Evolutionary conservation across 208 protist species (phyloP).

Genomic region (Endotrypanum monterogeii): DNA sequence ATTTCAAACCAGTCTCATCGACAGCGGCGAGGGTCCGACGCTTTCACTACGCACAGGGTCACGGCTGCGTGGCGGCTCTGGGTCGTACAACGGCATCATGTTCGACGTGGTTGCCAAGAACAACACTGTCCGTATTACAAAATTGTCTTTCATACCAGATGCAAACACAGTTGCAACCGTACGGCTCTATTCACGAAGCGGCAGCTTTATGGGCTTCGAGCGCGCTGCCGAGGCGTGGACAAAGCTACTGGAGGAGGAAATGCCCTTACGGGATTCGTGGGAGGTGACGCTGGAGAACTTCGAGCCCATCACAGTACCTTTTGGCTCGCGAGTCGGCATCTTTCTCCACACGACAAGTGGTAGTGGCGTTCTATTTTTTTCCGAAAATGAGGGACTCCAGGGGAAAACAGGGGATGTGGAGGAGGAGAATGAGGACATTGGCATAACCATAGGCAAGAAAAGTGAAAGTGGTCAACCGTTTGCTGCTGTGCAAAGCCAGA

Average conservation of each 20-base stretch:
- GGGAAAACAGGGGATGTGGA: slow-evolving; percentile 69
- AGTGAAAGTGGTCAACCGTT: slow-evolving; percentile 77
- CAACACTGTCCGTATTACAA: slow-evolving; percentile 64
- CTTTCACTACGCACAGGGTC: slow-evolving; percentile 62
- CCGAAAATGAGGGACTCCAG: slow-evolving; percentile 75
- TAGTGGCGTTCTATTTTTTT: slow-evolving; percentile 84
- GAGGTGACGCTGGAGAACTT: slow-evolving; percentile 71
- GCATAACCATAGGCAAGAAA: slow-evolving; percentile 88
- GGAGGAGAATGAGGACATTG: slow-evolving; percentile 84
- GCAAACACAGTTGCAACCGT: slow-evolving; percentile 63
- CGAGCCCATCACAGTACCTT: slow-evolving; percentile 67
- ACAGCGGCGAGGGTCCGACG: slow-evolving; percentile 47
- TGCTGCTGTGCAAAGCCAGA: slow-evolving; percentile 71
- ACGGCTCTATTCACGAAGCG: slow-evolving; percentile 67
- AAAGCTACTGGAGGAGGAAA: slow-evolving; percentile 55
- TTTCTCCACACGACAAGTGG: slow-evolving; percentile 87
- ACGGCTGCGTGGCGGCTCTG: slow-evolving; percentile 54
- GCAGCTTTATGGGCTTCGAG: slow-evolving; percentile 79
- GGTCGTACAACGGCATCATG: slow-evolving; percentile 91
- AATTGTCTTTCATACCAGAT: slow-evolving; percentile 82
- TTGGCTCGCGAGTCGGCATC: slow-evolving; percentile 61
- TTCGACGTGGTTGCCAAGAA: slow-evolving; percentile 88
- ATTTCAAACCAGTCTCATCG: slow-evolving; percentile 50
- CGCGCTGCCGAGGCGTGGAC: slow-evolving; percentile 47
- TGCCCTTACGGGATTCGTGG: slow-evolving; percentile 53